Conservation (phyloP, 202 grass and related monocot species). For the Digitaria exilis region DNA sequence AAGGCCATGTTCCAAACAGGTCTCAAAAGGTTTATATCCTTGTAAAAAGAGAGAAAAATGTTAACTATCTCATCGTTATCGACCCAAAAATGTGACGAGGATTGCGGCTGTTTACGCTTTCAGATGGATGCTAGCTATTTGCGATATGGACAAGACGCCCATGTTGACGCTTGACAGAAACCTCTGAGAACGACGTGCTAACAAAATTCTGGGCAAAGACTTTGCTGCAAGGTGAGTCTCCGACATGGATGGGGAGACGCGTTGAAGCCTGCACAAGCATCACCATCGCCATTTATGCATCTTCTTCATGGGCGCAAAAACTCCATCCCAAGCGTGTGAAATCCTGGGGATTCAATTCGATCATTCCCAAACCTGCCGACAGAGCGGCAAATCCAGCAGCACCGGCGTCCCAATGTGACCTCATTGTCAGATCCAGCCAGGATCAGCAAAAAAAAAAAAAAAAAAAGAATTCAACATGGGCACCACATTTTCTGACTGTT, state of each 20-base stretch:
- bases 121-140: not conserved
- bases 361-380: slow-evolving; percentile 43
- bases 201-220: slow-evolving; percentile 28
- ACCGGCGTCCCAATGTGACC: not conserved
- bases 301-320: not conserved
- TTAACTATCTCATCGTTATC: not conserved
- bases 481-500: not conserved
- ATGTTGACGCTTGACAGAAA: not conserved
- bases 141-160: not conserved
- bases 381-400: slow-evolving; percentile 17
- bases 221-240: not conserved
- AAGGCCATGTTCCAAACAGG: not conserved
- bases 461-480: not conserved
- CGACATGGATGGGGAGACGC: slow-evolving; percentile 25
- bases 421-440: not conserved
- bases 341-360: not conserved
- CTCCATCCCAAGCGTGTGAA: slow-evolving; percentile 13
- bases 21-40: not conserved
- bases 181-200: slow-evolving; percentile 31
- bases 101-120: slow-evolving; percentile 16
- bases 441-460: not conserved
- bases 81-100: not conserved
- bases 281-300: slow-evolving; percentile 4
- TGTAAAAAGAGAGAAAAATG: not conserved
- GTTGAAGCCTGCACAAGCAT: slow-evolving; percentile 10